Evolutionary conservation across 331 rosid species (phyloP), one percentile per base, ranked within the genome.

Genomic region (Quercus phellos): DNA sequence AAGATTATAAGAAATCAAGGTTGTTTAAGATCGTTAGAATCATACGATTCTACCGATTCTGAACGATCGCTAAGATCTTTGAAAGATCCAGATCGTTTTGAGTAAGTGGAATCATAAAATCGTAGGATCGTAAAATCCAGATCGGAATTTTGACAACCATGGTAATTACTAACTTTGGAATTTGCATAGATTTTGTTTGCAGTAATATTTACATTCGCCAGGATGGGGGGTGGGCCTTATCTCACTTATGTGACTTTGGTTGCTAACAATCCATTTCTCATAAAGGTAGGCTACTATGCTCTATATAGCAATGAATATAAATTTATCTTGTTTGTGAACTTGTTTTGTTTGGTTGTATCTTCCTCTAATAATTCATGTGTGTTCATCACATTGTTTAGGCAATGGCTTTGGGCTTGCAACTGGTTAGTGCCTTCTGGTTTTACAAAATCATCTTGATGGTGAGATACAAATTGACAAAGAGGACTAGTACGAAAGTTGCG

Each of bases 401-500:
- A 19, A 92, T 86, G 97, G 94, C 85, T 6, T 27, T 79, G 29
- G 87, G 96, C 35, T 77, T 94, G 89, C 97, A 88, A 91, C 91
- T 94, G 14, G 92, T 94, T 9, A 92, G 97, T 70, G 70, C 94
- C 46, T 92, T 90, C 87, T 94, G 97, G 99, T 94, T 94, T 87
- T 92, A 80, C 90, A 94, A 94, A 88, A 89, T 94, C 35, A 82
- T 77, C 21, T 85, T 90, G 81, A 89, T 92, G 97, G 34, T 94
- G 27, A 88, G 76, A 50, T 87, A 83, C 82, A 94, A 94, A 83
- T 58, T 92, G 66, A 87, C 50, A 38, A 90, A 79, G 84, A 83
- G 78, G 76, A 34, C 80, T 42, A 9, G 79, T 29, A 54, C 51
- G 75, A 74, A 75, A 2, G 78, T 35, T n/a, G 42, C 24, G 14